These are phyloP conservation scores for Yarrowia alimentaria DNA, from an alignment of 805 yeast genomes.

Conservation along the genomic window DNA sequence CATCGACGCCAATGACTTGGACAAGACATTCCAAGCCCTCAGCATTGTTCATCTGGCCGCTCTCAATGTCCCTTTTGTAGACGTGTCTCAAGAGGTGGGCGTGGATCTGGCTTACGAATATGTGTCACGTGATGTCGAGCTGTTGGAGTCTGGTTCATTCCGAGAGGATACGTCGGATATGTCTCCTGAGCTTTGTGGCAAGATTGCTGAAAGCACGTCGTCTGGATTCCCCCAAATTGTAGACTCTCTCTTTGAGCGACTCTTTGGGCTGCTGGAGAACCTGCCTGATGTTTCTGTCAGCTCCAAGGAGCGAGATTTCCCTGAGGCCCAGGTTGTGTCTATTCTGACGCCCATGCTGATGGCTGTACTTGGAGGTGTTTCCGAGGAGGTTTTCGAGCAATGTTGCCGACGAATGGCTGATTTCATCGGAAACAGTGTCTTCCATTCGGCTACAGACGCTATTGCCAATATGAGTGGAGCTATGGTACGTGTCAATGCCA, in stretches of 20 bases:
- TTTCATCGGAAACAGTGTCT: slow-evolving; percentile 60
- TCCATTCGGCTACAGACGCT: slow-evolving; percentile 58
- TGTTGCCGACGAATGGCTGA: slow-evolving; percentile 41
- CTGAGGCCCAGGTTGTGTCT: slow-evolving; percentile 50
- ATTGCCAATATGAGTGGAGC: slow-evolving; percentile 72
- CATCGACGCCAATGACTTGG: slow-evolving; percentile 83
- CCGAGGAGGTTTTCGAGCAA: slow-evolving; percentile 36
- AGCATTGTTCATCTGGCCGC: slow-evolving; percentile 68
- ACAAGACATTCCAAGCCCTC: slow-evolving; percentile 65
- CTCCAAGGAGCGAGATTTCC: slow-evolving; percentile 42
- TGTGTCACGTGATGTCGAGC: slow-evolving; percentile 36
- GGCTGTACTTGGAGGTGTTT: slow-evolving; percentile 38
- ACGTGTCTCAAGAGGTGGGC: slow-evolving; percentile 51
- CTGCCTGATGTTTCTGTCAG: slow-evolving; percentile 56
- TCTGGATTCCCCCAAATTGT: slow-evolving; percentile 64
- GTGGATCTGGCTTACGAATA: too few species aligned
- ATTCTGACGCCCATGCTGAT: slow-evolving; percentile 43
- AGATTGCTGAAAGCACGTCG: slow-evolving; percentile 75
- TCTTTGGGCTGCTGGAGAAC: slow-evolving; percentile 65
- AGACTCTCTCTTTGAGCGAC: slow-evolving; percentile 53
- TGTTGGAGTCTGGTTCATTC: slow-evolving; percentile 41
- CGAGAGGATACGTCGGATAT: not conserved
- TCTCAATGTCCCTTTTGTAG: slow-evolving; percentile 68
- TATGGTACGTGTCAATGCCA: slow-evolving; percentile 63
- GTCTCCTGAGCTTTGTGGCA: slow-evolving; percentile 55